Conservation (phyloP, 768 basidiomycete species). For the Candolleomyces eurysporus region DNA sequence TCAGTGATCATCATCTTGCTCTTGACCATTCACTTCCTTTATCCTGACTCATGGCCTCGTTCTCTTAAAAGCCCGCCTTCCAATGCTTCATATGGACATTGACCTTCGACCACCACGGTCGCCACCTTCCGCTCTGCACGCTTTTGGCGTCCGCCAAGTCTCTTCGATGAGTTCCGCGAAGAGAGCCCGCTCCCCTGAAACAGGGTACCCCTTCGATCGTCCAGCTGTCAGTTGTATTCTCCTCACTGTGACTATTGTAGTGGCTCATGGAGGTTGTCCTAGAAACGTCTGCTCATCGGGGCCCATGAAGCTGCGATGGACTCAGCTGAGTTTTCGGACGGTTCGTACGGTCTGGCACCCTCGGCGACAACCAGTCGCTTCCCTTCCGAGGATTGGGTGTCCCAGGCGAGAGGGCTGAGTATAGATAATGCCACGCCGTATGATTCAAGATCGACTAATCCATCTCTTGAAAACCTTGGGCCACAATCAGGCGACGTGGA, state of each 20-base stretch:
- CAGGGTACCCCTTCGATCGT: conserved; percentile 40
- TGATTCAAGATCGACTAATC: conserved; percentile 12
- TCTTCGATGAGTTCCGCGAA: conserved; percentile 34
- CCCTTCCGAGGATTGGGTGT: conserved; percentile 72
- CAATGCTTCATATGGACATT: conserved; percentile 52
- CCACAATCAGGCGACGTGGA: conserved; percentile 40
- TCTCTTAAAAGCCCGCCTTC: neutral
- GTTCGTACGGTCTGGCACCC: conserved; percentile 11
- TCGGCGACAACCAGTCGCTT: conserved; percentile 39
- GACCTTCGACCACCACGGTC: conserved; percentile 39
- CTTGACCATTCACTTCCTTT: neutral
- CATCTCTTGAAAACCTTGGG: conserved; percentile 13
- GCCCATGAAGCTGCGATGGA: conserved; percentile 10
- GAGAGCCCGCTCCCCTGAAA: conserved; percentile 60
- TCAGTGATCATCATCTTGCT: too few relatives aligned
- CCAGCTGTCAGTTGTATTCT: conserved; percentile 46
- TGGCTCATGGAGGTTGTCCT: conserved; percentile 2
- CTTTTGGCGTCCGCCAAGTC: conserved; percentile 20
- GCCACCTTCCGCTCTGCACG: conserved; percentile 38
- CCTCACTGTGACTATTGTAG: neutral
- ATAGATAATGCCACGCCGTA: conserved; percentile 51
- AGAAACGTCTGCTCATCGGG: conserved; percentile 62
- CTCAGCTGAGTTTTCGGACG: conserved; percentile 11
- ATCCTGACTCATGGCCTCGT: neutral
- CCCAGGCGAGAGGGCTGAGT: conserved; percentile 63